Evolutionary conservation across 225 moss, liverwort and hornwort species (phyloP).

Genomic region (Thuidium tamariscinum): DNA sequence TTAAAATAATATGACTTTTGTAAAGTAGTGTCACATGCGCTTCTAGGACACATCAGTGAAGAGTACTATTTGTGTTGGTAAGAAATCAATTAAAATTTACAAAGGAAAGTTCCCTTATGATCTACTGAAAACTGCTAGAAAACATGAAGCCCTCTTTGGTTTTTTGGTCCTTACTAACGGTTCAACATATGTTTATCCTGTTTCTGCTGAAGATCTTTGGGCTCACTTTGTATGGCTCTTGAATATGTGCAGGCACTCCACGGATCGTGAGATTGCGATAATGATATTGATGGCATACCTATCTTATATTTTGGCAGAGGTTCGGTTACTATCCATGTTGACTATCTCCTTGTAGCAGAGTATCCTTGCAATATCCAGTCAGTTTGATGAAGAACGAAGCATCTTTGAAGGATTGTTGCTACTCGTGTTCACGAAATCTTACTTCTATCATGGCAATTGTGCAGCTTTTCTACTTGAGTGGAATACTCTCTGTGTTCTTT

Average conservation of each 20-base stretch:
- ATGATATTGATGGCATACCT: constrained; percentile 93
- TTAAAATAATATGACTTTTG: too few relatives aligned
- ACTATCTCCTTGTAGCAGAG: background rate
- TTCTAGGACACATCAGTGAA: background rate
- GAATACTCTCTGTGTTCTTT: constrained; percentile 90
- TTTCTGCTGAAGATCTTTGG: background rate
- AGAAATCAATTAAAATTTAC: too few relatives aligned
- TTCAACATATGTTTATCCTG: background rate
- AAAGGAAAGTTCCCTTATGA: background rate
- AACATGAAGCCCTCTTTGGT: background rate
- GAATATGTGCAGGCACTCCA: constrained; percentile 55
- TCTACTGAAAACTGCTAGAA: background rate
- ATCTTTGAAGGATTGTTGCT: background rate
- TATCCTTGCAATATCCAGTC: background rate
- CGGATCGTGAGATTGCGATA: constrained; percentile 89
- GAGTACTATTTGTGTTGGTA: background rate
- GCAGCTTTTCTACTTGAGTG: constrained; percentile 79
- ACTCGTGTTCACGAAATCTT: background rate
- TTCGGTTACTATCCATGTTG: background rate
- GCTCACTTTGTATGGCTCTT: background rate
- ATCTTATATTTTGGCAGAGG: constrained; percentile 83
- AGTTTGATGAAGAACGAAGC: background rate
- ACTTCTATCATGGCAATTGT: background rate
- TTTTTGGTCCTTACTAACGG: background rate
- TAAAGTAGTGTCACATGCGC: background rate